phyloP scores from a whole-genome alignment of 2,329 filamentous ascomycete genomes.

The Talaromyces sp. region DNA sequence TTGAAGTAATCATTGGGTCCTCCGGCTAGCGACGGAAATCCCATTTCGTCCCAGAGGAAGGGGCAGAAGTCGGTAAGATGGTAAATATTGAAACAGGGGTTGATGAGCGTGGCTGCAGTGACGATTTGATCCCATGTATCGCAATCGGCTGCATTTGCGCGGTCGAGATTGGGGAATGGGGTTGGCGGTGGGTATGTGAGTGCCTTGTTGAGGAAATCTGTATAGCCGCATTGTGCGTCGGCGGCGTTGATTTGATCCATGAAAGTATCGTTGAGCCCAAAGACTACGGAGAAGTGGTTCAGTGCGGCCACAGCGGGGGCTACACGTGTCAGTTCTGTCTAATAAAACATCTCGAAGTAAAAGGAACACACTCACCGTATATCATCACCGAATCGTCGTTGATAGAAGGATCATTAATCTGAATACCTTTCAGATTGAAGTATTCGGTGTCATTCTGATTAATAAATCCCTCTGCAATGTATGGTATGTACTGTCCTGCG shows the following conservation, averaged over 20 bases:
- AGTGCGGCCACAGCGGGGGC: conserved; percentile 42
- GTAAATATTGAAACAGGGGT: conserved; percentile 79
- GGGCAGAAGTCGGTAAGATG: conserved; percentile 70
- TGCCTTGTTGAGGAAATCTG: conserved; percentile 44
- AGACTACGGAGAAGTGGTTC: conserved; percentile 38
- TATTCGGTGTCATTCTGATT: conserved; percentile 62
- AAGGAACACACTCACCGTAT: conserved; percentile 36
- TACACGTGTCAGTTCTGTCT: conserved; percentile 15
- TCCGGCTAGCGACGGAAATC: conserved; percentile 56
- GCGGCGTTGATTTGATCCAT: conserved; percentile 38
- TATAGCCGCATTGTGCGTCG: conserved; percentile 47
- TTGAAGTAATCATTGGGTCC: conserved; percentile 67
- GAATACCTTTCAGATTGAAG: conserved; percentile 61
- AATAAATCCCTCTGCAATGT: conserved; percentile 70
- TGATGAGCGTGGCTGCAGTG: conserved; percentile 53
- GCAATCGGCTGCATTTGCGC: conserved; percentile 45
- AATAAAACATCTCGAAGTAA: not conserved
- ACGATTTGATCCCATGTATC: conserved; percentile 56
- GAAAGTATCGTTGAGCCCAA: conserved; percentile 46
- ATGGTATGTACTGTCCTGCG: conserved; percentile 65
- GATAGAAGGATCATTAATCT: conserved; percentile 68
- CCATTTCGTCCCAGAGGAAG: conserved; percentile 63
- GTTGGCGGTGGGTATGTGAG: conserved; percentile 62
- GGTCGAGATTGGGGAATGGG: conserved; percentile 44
- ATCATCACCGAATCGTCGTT: conserved; percentile 51